These are phyloP conservation scores for Hypsizygus marmoreus DNA, from an alignment of 768 basidiomycete species.

Conservation along the genomic window DNA sequence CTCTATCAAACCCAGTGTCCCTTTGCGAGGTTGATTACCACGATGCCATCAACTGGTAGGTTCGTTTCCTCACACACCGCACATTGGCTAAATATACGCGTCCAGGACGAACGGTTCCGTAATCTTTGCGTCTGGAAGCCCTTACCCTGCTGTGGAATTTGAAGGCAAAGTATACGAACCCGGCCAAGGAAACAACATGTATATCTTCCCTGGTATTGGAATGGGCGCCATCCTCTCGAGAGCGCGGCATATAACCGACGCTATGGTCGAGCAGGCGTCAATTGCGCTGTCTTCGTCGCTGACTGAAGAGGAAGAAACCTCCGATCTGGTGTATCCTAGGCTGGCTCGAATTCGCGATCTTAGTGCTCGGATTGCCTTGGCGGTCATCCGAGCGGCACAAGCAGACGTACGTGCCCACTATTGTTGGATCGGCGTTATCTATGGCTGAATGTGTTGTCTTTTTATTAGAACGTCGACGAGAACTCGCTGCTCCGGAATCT, in stretches of 20 bases:
- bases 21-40: slow-evolving; percentile 61
- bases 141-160: slow-evolving; percentile 57
- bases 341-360: slow-evolving; percentile 67
- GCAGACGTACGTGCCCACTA: slow-evolving; percentile 46
- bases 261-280: slow-evolving; percentile 69
- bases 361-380: slow-evolving; percentile 58
- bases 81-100: background rate
- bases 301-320: slow-evolving; percentile 52
- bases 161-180: slow-evolving; percentile 55
- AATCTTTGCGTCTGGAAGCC: slow-evolving; percentile 75
- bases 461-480: slow-evolving; percentile 42
- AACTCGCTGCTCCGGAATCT: slow-evolving; percentile 49
- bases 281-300: slow-evolving; percentile 62
- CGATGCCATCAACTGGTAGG: slow-evolving; percentile 61
- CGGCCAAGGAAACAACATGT: slow-evolving; percentile 84
- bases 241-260: slow-evolving; percentile 60
- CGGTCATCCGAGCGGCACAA: slow-evolving; percentile 68
- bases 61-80: background rate
- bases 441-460: background rate
- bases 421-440: background rate
- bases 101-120: slow-evolving; percentile 62
- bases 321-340: slow-evolving; percentile 68
- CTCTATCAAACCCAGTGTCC: slow-evolving; percentile 72
- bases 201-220: slow-evolving; percentile 65
- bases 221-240: slow-evolving; percentile 62